These are phyloP conservation scores for Suaeda aralocaspica DNA, from an alignment of 148 eudicot species.

Conservation along the genomic window DNA sequence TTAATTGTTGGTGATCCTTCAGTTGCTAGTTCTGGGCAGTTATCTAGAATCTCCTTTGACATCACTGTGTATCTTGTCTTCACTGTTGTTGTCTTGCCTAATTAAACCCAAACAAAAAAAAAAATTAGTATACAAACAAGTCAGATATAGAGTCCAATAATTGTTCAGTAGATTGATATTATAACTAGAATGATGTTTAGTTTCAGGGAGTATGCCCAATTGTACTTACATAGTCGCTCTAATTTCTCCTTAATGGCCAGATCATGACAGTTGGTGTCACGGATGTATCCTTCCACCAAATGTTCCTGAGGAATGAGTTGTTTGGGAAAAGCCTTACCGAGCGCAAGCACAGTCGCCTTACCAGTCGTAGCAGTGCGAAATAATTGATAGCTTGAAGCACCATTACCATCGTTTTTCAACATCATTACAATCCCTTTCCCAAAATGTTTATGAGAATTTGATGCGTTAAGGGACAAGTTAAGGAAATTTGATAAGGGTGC, in stretches of 20 bases:
- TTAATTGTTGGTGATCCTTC: slow-evolving; percentile 68
- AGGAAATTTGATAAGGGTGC: slow-evolving; percentile 12
- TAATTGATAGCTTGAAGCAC: slow-evolving; percentile 24
- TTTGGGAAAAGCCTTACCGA: slow-evolving; percentile 80
- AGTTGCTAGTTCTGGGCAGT: slow-evolving; percentile 61
- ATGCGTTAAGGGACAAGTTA: slow-evolving; percentile 11
- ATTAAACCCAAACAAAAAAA: slow-evolving; percentile 14
- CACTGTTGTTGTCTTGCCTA: slow-evolving; percentile 83
- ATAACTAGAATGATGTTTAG: not conserved
- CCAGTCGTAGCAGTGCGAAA: slow-evolving; percentile 56
- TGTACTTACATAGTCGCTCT: slow-evolving; percentile 67
- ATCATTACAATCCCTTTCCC: slow-evolving; percentile 27
- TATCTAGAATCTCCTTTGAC: slow-evolving; percentile 52
- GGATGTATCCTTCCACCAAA: slow-evolving; percentile 72
- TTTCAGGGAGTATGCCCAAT: not conserved
- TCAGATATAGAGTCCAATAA: not conserved
- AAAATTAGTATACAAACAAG: not conserved
- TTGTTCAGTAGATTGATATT: not conserved
- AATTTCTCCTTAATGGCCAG: slow-evolving; percentile 67
- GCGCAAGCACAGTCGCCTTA: slow-evolving; percentile 70
- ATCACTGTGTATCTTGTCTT: slow-evolving; percentile 77
- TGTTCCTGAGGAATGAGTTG: slow-evolving; percentile 76
- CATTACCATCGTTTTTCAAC: slow-evolving; percentile 39
- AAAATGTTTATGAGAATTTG: slow-evolving; percentile 6
- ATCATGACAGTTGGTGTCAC: slow-evolving; percentile 72